Base-by-base conservation (phyloP, 2,329 filamentous ascomycete species). In the Sclerotinia glacialis region DNA sequence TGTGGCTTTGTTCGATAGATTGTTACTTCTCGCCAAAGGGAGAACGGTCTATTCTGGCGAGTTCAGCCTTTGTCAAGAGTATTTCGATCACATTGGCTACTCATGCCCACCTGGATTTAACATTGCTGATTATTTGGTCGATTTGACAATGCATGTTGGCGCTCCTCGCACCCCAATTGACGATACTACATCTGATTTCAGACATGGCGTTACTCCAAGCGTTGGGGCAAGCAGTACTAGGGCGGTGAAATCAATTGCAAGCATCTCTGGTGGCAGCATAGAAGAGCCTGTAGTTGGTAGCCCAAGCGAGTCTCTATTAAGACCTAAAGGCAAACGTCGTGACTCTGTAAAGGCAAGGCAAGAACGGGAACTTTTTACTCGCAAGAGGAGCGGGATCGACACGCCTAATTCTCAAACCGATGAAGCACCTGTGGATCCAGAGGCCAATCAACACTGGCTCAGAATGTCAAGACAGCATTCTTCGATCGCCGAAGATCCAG, bases 101-200 rank as follows among this genome's bases (percentile, higher is more conserved):
- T 83, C 90, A 59, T 99, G 96, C 75, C 95, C 95, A 14, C 90
- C 93, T 31, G 96, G 96, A 2, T 99, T 98, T 84, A 99, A 99
- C 75, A 98, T 99, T 78, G 95, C 95, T 5, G 95, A 99, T 77
- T 99, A 97, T 75, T 85, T 99, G 6, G 93, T 99, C 40, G 95
- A 99, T 77, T 83, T 99, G 50, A 98, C 95, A 0, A 98, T 99
- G 94, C 95, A 99, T 77, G 93, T 93, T 31, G 86, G 91, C 67
- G 82, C 83, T 63, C 80, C 83, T 18, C 80, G 79, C 47, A 82
- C 83, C 1, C 79, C 83, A 14, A 78, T 82, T 2, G 83, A 87
- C 40, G 85, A 87, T 59, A 80, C 85, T 54, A 85, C 82, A 26
- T 80, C 84, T 8, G 79, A 86, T 3, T 83, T 86, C 66, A 85